phyloP scores from a whole-genome alignment of 2,329 filamentous ascomycete genomes.

The Penicillium sp. region DNA sequence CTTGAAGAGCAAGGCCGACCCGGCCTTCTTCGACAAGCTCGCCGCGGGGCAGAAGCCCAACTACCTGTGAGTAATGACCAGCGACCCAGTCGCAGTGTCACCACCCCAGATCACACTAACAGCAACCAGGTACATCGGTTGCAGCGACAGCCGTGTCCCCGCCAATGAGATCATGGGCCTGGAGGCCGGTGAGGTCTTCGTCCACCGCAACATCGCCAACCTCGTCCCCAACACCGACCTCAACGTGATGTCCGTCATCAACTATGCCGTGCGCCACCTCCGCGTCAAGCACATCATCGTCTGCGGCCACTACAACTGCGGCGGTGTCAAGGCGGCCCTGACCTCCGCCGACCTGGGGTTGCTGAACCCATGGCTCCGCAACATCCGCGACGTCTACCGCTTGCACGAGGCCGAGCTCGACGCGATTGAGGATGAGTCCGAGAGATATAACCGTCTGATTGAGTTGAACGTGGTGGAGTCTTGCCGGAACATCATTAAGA shows the following conservation, averaged over 20 bases:
- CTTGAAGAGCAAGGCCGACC: constrained; percentile 59
- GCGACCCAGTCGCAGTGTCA: neutral
- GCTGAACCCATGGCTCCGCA: constrained; percentile 68
- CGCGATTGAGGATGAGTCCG: constrained; percentile 19
- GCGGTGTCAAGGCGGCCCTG: constrained; percentile 63
- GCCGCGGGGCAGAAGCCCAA: constrained; percentile 67
- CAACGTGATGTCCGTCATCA: constrained; percentile 34
- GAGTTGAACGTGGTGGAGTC: constrained; percentile 35
- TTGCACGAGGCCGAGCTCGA: constrained; percentile 70
- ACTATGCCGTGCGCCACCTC: constrained; percentile 34
- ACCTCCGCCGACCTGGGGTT: constrained; percentile 69
- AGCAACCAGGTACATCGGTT: constrained; percentile 35
- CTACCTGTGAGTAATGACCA: constrained; percentile 52
- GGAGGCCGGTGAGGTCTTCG: constrained; percentile 35
- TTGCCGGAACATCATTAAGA: constrained; percentile 42
- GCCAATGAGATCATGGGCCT: constrained; percentile 37
- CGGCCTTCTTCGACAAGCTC: constrained; percentile 66
- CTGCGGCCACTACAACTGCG: constrained; percentile 69
- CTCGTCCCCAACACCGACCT: constrained; percentile 33
- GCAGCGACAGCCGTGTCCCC: constrained; percentile 34
- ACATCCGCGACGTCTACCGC: constrained; percentile 73
- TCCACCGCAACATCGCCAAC: constrained; percentile 38
- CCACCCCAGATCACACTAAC: neutral
- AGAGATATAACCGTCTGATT: constrained; percentile 29
- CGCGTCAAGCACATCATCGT: constrained; percentile 69